These are phyloP conservation scores for Diaporthe vaccinii DNA, from an alignment of 2,329 filamentous ascomycete species.

Conservation along the genomic window DNA sequence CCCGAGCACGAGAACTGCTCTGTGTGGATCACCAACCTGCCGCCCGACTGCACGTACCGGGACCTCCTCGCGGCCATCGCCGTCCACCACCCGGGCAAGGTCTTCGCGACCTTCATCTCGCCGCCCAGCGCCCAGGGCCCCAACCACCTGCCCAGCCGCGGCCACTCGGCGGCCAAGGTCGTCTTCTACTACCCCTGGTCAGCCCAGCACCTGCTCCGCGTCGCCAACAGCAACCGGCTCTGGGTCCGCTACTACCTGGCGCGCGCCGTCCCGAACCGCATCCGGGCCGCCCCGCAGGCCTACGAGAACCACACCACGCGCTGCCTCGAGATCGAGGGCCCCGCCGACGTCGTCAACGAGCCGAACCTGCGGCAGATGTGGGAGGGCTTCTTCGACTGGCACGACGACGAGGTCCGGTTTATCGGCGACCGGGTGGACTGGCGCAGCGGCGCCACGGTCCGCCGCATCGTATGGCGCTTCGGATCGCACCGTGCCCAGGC, in stretches of 20 bases:
- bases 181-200: slow-evolving; percentile 37
- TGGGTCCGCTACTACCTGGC: neutral
- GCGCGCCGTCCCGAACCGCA: slow-evolving; percentile 21
- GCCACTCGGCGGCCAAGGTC: slow-evolving; percentile 37
- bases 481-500: slow-evolving; percentile 35
- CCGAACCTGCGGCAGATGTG: neutral
- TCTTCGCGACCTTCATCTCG: slow-evolving; percentile 33
- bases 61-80: slow-evolving; percentile 15
- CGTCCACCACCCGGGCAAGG: slow-evolving; percentile 1
- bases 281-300: neutral
- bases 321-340: slow-evolving; percentile 11
- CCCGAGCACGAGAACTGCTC: slow-evolving; percentile 34
- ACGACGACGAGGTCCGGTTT: slow-evolving; percentile 9
- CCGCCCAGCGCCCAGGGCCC: neutral
- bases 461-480: slow-evolving; percentile 35
- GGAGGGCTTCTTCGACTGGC: neutral
- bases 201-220: neutral
- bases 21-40: slow-evolving; percentile 36
- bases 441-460: fast-evolving
- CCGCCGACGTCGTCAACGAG: slow-evolving; percentile 6
- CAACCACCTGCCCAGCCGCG: neutral
- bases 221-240: neutral
- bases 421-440: neutral
- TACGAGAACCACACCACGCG: slow-evolving; percentile 21
- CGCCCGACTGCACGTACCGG: neutral